Base-by-base conservation (phyloP, 2,329 filamentous ascomycete genomes). In the Acarospora socialis region DNA sequence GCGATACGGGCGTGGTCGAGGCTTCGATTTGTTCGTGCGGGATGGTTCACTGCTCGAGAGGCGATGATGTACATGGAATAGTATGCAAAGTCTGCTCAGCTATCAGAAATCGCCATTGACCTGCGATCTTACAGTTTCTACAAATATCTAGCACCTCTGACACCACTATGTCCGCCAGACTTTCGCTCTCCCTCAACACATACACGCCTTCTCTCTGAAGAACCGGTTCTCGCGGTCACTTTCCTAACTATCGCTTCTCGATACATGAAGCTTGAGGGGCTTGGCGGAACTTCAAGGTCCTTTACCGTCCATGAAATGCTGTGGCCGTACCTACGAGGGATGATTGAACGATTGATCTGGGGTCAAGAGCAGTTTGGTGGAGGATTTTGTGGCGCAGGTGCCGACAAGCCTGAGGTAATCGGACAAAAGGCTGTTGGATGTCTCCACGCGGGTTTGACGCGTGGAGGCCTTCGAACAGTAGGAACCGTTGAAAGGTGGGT, bases 331-430 rank as follows among this genome's bases (percentile, higher is more conserved):
- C 68, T 95, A 18, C 77, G 86, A 31, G 81, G 83, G 36, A 94
- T 95, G 81, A 90, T 95, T 43, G 83, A 93, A 54, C 74, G 87
- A 20, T 80, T 92, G 43, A 75, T 95, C 21, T 95, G 84, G 80
- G 90, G 86, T 6, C 87, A 94, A 51, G 87, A 95, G 54, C 83
- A 92, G 32, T 94, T 94, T 48, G 87, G 84, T 18, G 82, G 82
- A n/a, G 83, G 81, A 10, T 84, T 87, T 52, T 82, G 78, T 47
- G 78, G 79, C 32, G 80, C 77, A 3, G 78, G 77, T 14, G 68
- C 68, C 25, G 47, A 53, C 45, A 67, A 73, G 39, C 55, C 61
- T 7, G 65, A 74, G 44, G 74, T 70, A 9, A 78, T 72, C 30
- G 78, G 71, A 52, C 79, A 75, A 3, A 73, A 78, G 40, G 66